Conservation (phyloP, 2,329 filamentous ascomycete species). For the Aspergillus sp. region DNA sequence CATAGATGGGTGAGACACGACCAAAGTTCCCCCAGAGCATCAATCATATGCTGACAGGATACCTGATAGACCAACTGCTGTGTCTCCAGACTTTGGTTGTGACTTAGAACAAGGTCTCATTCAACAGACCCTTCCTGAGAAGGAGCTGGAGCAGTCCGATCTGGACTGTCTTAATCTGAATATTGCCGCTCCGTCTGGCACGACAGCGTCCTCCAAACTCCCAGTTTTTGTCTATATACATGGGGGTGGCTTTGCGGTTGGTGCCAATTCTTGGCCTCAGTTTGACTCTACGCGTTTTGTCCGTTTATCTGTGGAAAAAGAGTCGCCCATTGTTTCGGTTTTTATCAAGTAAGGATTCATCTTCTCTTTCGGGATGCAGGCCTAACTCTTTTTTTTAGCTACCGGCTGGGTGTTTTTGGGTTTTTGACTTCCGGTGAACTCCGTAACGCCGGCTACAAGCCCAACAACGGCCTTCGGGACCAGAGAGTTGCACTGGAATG, state of each 20-base stretch:
- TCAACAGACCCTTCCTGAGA: constrained; percentile 40
- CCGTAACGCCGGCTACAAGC: constrained; percentile 36
- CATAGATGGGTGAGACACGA: constrained; percentile 24
- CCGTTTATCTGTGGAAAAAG: constrained; percentile 35
- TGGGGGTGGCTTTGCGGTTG: constrained; percentile 44
- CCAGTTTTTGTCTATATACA: constrained; percentile 49
- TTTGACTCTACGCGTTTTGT: constrained; percentile 43
- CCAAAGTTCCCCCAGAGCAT: not conserved
- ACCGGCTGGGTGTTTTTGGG: constrained; percentile 39
- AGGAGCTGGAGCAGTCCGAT: constrained; percentile 36
- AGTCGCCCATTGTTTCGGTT: constrained; percentile 41
- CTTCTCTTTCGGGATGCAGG: not conserved
- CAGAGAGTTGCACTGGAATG: constrained; percentile 38
- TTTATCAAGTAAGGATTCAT: constrained; percentile 34
- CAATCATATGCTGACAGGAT: not conserved
- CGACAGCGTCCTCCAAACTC: constrained; percentile 24
- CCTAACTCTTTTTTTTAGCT: constrained; percentile 23
- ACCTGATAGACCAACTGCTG: constrained; percentile 27
- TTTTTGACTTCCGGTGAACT: constrained; percentile 45
- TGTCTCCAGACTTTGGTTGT: constrained; percentile 34
- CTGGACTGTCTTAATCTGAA: constrained; percentile 47
- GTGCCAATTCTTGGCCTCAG: constrained; percentile 47
- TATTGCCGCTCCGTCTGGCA: constrained; percentile 38
- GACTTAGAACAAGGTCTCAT: constrained; percentile 43
- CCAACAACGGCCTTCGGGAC: constrained; percentile 43